Conservation (phyloP, 1,139 yeast genomes). For the Taphrina communis region DNA sequence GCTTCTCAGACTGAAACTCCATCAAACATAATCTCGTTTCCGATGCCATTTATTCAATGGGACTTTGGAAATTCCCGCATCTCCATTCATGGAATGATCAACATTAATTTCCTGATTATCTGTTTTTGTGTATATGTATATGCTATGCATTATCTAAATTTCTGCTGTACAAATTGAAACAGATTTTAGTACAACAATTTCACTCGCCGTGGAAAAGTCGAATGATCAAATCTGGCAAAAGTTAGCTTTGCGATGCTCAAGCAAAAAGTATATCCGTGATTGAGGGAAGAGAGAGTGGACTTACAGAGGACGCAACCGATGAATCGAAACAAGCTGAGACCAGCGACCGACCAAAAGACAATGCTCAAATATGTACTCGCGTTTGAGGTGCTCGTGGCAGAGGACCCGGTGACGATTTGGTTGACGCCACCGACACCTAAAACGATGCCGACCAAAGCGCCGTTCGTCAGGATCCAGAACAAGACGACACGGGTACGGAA, state of each 20-base stretch:
- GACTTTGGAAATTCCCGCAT: too few species aligned
- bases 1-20: too few species aligned
- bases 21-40: too few species aligned
- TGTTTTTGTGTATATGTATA: background rate
- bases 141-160: background rate
- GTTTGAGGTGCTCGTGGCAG: slow-evolving; percentile 30
- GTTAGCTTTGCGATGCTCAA: background rate
- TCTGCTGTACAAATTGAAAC: background rate
- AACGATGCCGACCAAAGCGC: slow-evolving; percentile 69
- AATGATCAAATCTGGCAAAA: slow-evolving; percentile 21
- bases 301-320: slow-evolving; percentile 54
- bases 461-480: slow-evolving; percentile 75
- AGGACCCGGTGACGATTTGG: slow-evolving; percentile 47
- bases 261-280: too few species aligned
- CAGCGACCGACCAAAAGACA: slow-evolving; percentile 80
- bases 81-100: too few species aligned
- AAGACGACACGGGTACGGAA: slow-evolving; percentile 80
- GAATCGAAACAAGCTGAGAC: slow-evolving; percentile 71
- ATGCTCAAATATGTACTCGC: slow-evolving; percentile 66
- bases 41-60: too few species aligned
- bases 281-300: background rate
- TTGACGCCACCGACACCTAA: slow-evolving; percentile 70
- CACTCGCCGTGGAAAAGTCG: slow-evolving; percentile 37
- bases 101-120: background rate
- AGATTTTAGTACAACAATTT: background rate